Base-by-base conservation (phyloP, 768 basidiomycete genomes). In the Boletus sp. region DNA sequence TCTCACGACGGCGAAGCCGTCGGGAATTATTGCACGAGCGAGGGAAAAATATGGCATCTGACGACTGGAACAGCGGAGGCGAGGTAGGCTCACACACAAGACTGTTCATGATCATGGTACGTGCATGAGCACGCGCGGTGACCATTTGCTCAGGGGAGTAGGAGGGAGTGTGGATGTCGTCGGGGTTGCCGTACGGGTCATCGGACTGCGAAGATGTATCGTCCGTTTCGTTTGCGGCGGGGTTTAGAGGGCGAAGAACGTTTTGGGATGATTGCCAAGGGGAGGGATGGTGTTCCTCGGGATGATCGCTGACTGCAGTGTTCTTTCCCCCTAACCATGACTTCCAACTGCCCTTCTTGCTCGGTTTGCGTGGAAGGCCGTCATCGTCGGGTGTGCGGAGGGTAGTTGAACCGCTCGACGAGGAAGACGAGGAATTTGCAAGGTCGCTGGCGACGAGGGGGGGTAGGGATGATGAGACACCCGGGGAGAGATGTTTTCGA, bases 371-470 rank as follows among this genome's bases (percentile, higher is more conserved):
- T 58, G 68, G 56, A 65, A 65, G 56, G 66, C 64, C 54, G 57
- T 83, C 81, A 50, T 87, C 85, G 63, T 82, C 83, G 42, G 85
- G 83, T 7, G 84, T 85, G 52, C 77, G 83, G 35, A 83, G 67
- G 55, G 67, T 69, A 54, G 75, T 72, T 21, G 79, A 83, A 29
- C 77, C 79, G 38, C 80, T 83, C 39, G 80, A 82, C 32, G 78
- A 79, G n/a, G 85, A 87, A 6, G 85, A 84, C 10, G 81, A 77
- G 5, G 84, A 84, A 46, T 75, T 73, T 14, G 74, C 71, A 42
- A 72, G 75, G 65, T 79, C 61, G 32, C 57, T 59, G 43, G 63
- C 54, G 27, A 66, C 50, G 47, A 72, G 62, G 33, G 61, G 55
- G 27, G 64, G 64, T 1, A 56, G 41, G 4, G 62, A 56, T 29